Percentiles rank a stretch among this genome's conserved stretches.
These are phyloP conservation scores for Dendrothele bispora DNA, from an alignment of 768 basidiomycete genomes.

Conservation along the genomic window DNA sequence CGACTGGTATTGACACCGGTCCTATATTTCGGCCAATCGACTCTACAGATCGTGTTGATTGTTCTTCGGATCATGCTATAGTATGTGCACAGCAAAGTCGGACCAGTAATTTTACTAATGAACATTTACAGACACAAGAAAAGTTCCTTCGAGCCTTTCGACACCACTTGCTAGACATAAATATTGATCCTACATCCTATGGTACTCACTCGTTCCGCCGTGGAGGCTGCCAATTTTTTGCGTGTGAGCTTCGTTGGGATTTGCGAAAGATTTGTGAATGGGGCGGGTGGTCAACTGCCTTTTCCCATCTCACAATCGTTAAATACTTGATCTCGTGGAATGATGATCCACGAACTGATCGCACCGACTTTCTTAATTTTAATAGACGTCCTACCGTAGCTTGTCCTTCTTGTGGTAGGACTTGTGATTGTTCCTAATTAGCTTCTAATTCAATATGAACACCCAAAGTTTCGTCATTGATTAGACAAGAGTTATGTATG, in stretches of 20 bases:
- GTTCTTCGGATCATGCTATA: conserved; percentile 18
- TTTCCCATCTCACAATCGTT: conserved; percentile 38
- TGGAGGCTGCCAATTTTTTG: conserved; percentile 42
- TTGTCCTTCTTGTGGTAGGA: conserved; percentile 29
- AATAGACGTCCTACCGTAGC: conserved; percentile 17
- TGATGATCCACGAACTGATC: conserved; percentile 29
- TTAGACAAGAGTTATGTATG: no score
- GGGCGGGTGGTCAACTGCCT: conserved; percentile 46
- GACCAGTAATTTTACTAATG: neutral
- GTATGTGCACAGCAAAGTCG: conserved; percentile 13
- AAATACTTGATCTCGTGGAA: conserved; percentile 42
- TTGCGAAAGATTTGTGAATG: conserved; percentile 41
- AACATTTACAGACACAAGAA: conserved; percentile 27
- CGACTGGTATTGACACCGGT: conserved; percentile 20
- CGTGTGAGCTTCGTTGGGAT: conserved; percentile 29
- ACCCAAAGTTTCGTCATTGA: no score
- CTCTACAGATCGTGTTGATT: conserved; percentile 24
- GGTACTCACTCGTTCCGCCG: conserved; percentile 42
- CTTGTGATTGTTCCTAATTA: conserved; percentile 27
- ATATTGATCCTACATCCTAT: conserved; percentile 34
- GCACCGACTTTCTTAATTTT: conserved; percentile 38
- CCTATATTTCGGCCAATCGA: conserved; percentile 33
- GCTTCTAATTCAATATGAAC: no score
- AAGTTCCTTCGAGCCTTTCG: conserved; percentile 37
- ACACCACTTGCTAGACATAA: conserved; percentile 40